Evolutionary conservation across 257 asterid genomes (phyloP), one percentile per base, ranked within the genome.

Genomic region (Solanum peruvianum): DNA sequence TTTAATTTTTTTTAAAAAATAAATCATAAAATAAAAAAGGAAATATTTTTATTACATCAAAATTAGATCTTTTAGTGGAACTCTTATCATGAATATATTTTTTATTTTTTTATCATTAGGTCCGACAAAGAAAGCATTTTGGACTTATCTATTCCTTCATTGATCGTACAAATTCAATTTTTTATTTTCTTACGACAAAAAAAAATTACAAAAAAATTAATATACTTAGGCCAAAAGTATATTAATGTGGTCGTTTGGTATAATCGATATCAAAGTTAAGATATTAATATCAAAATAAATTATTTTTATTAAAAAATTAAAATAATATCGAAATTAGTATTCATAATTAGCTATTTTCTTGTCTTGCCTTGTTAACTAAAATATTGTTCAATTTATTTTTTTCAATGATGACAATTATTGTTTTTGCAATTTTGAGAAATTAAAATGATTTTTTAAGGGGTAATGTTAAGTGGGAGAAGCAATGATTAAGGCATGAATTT

Each of bases 381-480:
- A 72, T 37, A 35, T 35, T 9, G 49, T 21, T 73, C 52, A 73
- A 5, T 37, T 21, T 37, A 5, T 25, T 56, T 56, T n/a, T 81
- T 47, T 1, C 49, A 39, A 81, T 47, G 85, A 47, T 81, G 44
- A 81, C 62, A 47, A 49, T 47, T 47, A 27, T 29, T 27, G 11
- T 29, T 47, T 80, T 25, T 80, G 39, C n/a, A 9, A 10, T 27
- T 16, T 80, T 49, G 29, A 27, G 69, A 21, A 10, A 29, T 16
- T 47, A n/a, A 49, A 10, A 49, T 29, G 11, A 2, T 11, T 6
- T 81, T 29, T 78, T 16, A 80, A 27, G 16, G 83, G 37, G 60
- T 77, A 41, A 85, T 16, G 69, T 70, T 70, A 27, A 72, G 87
- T 86, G 87, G 87, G 56, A 72, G 87, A 86, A 35, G 49, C 87